Evolutionary conservation across 495 filamentous ascomycete genomes (phyloP).

Genomic region (Neurospora discreta): DNA sequence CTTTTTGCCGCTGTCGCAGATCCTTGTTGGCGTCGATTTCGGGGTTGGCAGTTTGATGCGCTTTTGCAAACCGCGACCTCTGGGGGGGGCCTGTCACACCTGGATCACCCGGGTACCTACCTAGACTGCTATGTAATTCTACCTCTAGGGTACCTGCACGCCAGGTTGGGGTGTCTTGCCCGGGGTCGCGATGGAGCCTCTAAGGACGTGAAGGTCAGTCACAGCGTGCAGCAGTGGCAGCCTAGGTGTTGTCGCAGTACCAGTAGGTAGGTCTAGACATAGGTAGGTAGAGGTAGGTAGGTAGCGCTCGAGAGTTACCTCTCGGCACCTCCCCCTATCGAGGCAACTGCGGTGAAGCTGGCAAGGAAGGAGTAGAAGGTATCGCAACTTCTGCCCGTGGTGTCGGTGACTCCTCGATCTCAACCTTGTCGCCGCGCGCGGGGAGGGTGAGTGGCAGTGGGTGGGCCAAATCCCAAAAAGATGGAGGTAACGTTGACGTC

Average conservation of each 20-base stretch:
- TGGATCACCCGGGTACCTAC: background rate
- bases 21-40: background rate
- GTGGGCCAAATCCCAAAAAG: background rate
- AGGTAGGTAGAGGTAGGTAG: too few relatives aligned
- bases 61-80: background rate
- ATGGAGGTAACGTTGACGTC: background rate
- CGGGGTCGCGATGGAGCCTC: background rate
- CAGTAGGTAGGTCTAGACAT: too few relatives aligned
- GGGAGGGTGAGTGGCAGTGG: background rate
- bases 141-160: background rate
- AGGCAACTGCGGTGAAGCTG: background rate
- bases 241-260: too few relatives aligned
- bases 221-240: background rate
- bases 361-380: background rate
- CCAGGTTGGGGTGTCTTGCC: background rate
- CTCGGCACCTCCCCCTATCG: background rate
- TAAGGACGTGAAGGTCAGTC: background rate
- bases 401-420: background rate
- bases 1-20: background rate
- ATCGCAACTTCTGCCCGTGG: background rate
- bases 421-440: background rate
- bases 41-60: background rate
- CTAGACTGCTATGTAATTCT: background rate
- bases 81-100: background rate
- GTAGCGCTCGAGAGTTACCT: too few relatives aligned